These are phyloP conservation scores for Penicillium taxi DNA, from an alignment of 495 filamentous ascomycete species.

Conservation along the genomic window DNA sequence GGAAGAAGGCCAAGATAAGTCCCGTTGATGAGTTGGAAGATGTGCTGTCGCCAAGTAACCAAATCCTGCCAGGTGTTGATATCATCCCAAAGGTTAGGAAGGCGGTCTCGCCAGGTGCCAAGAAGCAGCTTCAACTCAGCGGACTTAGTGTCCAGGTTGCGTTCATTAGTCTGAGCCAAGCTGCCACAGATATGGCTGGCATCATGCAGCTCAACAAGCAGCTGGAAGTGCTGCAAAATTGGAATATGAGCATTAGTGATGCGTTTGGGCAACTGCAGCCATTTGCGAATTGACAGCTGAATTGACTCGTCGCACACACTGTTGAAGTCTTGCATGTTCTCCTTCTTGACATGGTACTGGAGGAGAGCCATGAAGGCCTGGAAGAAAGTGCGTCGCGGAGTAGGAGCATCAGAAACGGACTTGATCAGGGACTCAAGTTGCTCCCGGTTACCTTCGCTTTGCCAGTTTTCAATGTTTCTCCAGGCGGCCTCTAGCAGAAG, in stretches of 20 bases:
- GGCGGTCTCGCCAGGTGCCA: constrained; percentile 87
- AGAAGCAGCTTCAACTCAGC: constrained; percentile 91
- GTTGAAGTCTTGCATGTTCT: constrained; percentile 71
- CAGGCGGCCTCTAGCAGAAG: constrained; percentile 91
- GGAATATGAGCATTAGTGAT: constrained; percentile 96
- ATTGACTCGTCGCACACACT: constrained; percentile 91
- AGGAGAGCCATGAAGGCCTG: constrained; percentile 95
- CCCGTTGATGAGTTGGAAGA: constrained; percentile 92
- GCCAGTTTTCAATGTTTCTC: constrained; percentile 91
- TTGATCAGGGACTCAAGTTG: constrained; percentile 86
- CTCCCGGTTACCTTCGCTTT: constrained; percentile 72
- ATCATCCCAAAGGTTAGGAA: constrained; percentile 98
- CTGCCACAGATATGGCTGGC: constrained; percentile 92
- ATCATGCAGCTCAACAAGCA: constrained; percentile 96
- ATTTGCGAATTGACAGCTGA: constrained; percentile 92
- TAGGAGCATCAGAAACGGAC: constrained; percentile 93
- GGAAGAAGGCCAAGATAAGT: constrained; percentile 86
- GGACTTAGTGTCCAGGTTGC: constrained; percentile 87
- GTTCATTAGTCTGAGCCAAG: constrained; percentile 69
- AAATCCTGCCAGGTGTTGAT: constrained; percentile 99
- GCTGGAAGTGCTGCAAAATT: constrained; percentile 93
- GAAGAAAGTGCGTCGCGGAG: constrained; percentile 88
- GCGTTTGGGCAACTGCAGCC: constrained; percentile 88
- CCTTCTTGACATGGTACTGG: constrained; percentile 83
- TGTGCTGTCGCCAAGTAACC: constrained; percentile 97